A percentile compares a stretch with the other conserved stretches of the same genome.
These are phyloP conservation scores for Solanum sparsipilum DNA, from an alignment of 257 asterid species.

Conservation along the genomic window DNA sequence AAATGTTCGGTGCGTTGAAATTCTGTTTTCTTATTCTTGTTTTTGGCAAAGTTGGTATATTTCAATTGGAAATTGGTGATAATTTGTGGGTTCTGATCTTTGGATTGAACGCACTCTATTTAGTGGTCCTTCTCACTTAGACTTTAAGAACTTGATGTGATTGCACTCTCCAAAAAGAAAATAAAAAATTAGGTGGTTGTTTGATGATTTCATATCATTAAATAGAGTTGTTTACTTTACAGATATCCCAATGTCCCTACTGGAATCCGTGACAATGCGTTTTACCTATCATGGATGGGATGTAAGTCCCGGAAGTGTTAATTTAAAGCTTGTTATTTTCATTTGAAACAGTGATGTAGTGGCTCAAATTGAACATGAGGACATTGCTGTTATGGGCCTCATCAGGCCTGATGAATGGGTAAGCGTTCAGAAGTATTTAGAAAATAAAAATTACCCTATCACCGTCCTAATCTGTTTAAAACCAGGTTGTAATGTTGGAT, in stretches of 20 bases:
- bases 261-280: background rate
- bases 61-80: background rate
- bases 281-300: background rate
- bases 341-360: constrained; percentile 31
- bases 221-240: background rate
- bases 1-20: constrained; percentile 37
- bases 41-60: background rate
- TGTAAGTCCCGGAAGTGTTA: background rate
- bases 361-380: constrained; percentile 87
- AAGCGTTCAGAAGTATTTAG: background rate
- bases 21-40: background rate
- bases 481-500: constrained; percentile 75
- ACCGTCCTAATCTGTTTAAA: background rate
- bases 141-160: background rate
- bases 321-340: background rate
- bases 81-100: background rate
- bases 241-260: background rate
- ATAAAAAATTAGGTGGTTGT: background rate
- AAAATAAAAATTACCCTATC: background rate
- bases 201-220: background rate
- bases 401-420: constrained; percentile 77
- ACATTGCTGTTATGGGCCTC: constrained; percentile 38
- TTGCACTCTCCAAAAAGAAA: background rate
- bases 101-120: background rate
- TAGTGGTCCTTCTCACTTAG: background rate